Evolutionary conservation across 1,284 basidiomycete genomes (phyloP), one percentile per base, ranked within the genome.

Genomic region (Austropuccinia psidii): DNA sequence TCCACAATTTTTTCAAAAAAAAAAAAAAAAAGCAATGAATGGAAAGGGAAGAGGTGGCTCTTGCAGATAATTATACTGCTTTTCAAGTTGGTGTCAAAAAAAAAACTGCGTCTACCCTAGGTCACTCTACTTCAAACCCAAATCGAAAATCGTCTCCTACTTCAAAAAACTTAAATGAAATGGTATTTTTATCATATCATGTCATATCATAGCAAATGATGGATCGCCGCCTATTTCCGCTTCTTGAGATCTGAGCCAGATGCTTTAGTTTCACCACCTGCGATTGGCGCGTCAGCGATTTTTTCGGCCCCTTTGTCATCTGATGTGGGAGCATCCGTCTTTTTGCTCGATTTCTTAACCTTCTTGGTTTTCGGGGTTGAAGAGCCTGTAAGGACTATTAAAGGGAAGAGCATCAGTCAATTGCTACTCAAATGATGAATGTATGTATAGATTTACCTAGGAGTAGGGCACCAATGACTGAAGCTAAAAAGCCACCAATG

Each of bases 401-500:
- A 54, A 73, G 17, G n/a, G 15, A 29, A 13, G 29, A 39, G 35
- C 37, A 58, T 15, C 7, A 7, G 21, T 31, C 8, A 24, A 33
- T 15, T 13, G 2, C 37, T 9, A 41, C n/a, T 49, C 21, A 8
- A 27, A 75, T 35, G 33, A 31, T 13, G 35, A n/a, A 39, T 0
- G 29, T 35, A 11, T 54, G 21, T 9, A 35, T 27, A 24, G 15
- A 58, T 61, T 73, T 13, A 73, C 70, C 39, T 13, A 74, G 65
- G 24, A 73, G 57, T 17, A 73, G 45, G 33, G 70, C 60, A 74
- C 89, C 89, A 79, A 96, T 85, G 78, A 94, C 80, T 54, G 89
- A 90, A 78, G 93, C 84, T 68, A 90, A 78, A 62, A 85, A 86
- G 75, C 87, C 88, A 75, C 84, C 84, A 75, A 95, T 84, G 76